Percentiles rank a stretch among this genome's conserved stretches.
phyloP scores from a whole-genome alignment of 2,329 filamentous ascomycete species.

The Tolypocladium sp. region DNA sequence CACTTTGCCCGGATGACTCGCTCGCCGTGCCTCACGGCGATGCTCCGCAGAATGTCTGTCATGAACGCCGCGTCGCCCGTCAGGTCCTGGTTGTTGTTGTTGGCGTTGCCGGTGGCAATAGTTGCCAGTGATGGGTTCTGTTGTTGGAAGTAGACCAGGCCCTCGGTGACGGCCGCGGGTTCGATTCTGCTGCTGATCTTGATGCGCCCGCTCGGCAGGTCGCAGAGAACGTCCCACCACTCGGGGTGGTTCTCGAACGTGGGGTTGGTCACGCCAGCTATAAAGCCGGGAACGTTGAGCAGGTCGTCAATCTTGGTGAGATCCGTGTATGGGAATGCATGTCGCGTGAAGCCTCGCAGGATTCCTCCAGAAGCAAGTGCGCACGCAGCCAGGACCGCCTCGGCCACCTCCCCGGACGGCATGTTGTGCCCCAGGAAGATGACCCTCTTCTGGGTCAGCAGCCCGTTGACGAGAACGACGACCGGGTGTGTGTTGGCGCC shows the following conservation, averaged over 20 bases:
- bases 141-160: constrained; percentile 78
- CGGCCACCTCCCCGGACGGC: constrained; percentile 90
- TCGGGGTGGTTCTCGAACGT: constrained; percentile 91
- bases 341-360: constrained; percentile 86
- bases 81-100: constrained; percentile 47
- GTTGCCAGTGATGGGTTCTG: constrained; percentile 53
- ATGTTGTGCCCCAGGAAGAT: constrained; percentile 94
- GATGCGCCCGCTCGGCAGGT: constrained; percentile 83
- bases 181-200: constrained; percentile 91
- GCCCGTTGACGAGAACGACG: constrained; percentile 86
- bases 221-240: constrained; percentile 97
- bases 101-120: constrained; percentile 32
- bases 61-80: constrained; percentile 89
- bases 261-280: constrained; percentile 94
- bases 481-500: constrained; percentile 87
- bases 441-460: constrained; percentile 91
- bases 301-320: constrained; percentile 96
- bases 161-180: constrained; percentile 70
- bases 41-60: constrained; percentile 73
- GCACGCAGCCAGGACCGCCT: constrained; percentile 96
- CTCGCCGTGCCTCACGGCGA: constrained; percentile 79
- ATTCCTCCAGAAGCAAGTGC: constrained; percentile 86
- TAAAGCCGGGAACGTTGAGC: constrained; percentile 91
- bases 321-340: constrained; percentile 97
- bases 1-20: constrained; percentile 86